Evolutionary conservation across 371 early-diverging fungal species (phyloP), one percentile per base, ranked within the genome.

Genomic region (Rhizopus sp.): DNA sequence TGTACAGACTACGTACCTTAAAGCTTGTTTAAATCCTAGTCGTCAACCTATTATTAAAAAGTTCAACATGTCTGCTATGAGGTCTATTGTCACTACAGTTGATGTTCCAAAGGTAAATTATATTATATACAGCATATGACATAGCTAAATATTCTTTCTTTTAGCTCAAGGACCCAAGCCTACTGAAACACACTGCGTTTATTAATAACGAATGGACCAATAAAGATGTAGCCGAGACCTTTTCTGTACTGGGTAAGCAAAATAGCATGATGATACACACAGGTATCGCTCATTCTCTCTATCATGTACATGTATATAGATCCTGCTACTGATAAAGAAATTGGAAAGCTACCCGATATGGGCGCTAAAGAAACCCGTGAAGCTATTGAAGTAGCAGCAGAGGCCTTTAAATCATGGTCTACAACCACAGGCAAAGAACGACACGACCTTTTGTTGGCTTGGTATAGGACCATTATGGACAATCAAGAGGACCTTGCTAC

Each of bases 401-500:
- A 69, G 1, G 87, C 90, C 1, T 82, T 88, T 47, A 76, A 75
- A 3, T 56, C 62, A 13, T 92, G 91, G 91, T 77, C 81, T 17
- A 69, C 69, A 38, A 85, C 73, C 8, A 83, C 89, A 1, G 87
- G 83, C 8, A 86, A 84, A 69, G 73, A 68, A 46, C 70, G 94
- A 16, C 82, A 88, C 40, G 78, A 62, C 45, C 57, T 88, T 13
- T 68, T 93, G 56, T 73, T 82, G 40, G 84, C 80, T 38, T 93
- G 91, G 90, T 80, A 76, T 53, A 75, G 87, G 9, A 70, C 89
- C n/a, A 82, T 93, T 15, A 55, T 85, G 49, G 83, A 77, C 34
- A 83, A 92, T 65, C 73, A 84, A 57, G 75, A 87, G 13, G 93
- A 93, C 59, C 68, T 94, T 62, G 94, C 88, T 29, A 85, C 77